Base-by-base conservation (phyloP, 768 basidiomycete species). In the Boletus pseudo-olivaceus region DNA sequence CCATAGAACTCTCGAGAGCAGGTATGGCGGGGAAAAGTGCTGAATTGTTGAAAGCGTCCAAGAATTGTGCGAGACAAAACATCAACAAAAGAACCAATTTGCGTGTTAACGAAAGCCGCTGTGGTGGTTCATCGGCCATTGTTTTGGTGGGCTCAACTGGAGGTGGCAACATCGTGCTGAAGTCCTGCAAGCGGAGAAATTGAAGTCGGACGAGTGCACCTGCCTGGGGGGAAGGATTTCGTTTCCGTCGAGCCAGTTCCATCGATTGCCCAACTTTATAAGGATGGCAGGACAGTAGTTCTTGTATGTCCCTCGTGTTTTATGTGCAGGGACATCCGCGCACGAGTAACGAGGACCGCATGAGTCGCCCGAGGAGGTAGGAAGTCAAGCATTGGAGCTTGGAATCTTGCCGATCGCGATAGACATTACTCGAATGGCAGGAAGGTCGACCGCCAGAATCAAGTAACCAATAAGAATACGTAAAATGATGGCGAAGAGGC, bases 41-140 rank as follows among this genome's bases (percentile, higher is more conserved):
- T 19, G 73, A 70, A 54, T 73, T 75, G 58, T 73, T 75, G 65
- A 80, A 74, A 12, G 73, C 61, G 33, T 80, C 79, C 49, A 78
- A 60, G 56, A 76, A 78, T 44, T 75, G 69, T 14, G 76, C 73
- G 20, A 72, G 63, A 56, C 75, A 78, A 37, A 78, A 72, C 11
- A 76, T 54, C 12, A 58, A 29, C 1, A 80, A 63, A 14, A 79
- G 54, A 19, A 67, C 19, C 2, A 44, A 50, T 62, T 67, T 75
- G 51, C 62, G 67, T 34, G 54, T 46, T 45, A 46, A 53, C 35
- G 66, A 72, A 49, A 69, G 55, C 20, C 3, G 45, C 19, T 52
- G 53, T 27, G 54, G 42, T 1, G 26, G 41, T 32, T 39, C 39
- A 41, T 61, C 50, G 37, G 40, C 27, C 32, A 45, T 17, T 6